Evolutionary conservation across 2,329 filamentous ascomycete genomes (phyloP).

Genomic region (Nemania sp.): DNA sequence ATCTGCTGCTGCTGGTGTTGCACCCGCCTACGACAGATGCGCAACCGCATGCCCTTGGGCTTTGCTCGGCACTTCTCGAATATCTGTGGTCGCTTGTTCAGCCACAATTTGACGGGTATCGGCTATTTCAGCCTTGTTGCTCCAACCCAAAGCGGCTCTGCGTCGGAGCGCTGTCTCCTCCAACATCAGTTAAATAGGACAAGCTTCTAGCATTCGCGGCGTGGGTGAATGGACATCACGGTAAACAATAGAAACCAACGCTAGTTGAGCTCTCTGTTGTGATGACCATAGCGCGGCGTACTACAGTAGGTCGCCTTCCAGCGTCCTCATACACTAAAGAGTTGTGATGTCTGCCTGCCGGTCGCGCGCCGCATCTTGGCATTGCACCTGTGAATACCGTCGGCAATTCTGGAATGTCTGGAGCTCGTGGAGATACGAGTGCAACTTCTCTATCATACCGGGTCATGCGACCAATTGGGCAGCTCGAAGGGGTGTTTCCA

Average conservation of each 20-base stretch:
- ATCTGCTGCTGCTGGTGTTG: constrained; percentile 8
- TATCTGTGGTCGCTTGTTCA: background rate
- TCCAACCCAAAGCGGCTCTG: background rate
- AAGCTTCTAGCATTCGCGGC: background rate
- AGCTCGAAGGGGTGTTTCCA: too few species aligned
- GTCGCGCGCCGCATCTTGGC: constrained; percentile 15
- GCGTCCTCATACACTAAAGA: background rate
- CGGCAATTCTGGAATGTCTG: constrained; percentile 14
- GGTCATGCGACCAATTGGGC: constrained; percentile 21
- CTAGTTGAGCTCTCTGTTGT: background rate
- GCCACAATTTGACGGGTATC: background rate
- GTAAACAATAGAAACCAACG: background rate
- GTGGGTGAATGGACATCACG: background rate
- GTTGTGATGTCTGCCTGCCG: constrained; percentile 4
- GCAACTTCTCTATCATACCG: constrained; percentile 19
- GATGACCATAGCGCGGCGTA: background rate
- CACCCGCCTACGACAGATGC: constrained; percentile 2
- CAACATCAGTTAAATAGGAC: background rate
- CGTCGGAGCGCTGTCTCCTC: background rate
- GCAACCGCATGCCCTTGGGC: background rate
- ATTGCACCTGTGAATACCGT: background rate
- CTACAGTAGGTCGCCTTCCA: background rate
- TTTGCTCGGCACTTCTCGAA: constrained; percentile 17
- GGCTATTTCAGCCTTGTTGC: constrained; percentile 17
- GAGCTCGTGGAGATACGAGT: constrained; percentile 15